These are phyloP conservation scores for Echium plantagineum DNA, from an alignment of 257 asterid genomes.

Conservation along the genomic window DNA sequence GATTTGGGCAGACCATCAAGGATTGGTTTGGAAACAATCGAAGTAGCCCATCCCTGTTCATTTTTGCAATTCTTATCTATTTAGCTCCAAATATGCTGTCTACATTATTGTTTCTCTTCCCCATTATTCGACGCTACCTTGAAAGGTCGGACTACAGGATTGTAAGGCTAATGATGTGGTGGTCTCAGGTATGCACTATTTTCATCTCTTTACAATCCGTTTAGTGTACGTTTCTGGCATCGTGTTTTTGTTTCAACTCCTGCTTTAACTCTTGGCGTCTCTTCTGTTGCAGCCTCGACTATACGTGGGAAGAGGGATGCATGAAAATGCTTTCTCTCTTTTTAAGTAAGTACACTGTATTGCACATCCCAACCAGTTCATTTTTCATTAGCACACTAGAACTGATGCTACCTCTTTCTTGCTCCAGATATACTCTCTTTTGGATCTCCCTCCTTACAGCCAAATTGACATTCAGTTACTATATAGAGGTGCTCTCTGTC, in stretches of 20 bases:
- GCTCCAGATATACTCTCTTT: slow-evolving; percentile 64
- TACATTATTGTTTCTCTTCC: slow-evolving; percentile 62
- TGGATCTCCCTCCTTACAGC: slow-evolving; percentile 94
- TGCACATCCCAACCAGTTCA: slow-evolving; percentile 2
- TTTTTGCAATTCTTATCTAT: slow-evolving; percentile 66
- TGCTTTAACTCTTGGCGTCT: slow-evolving; percentile 1
- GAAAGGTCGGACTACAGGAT: slow-evolving; percentile 82
- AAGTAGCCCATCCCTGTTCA: slow-evolving; percentile 72
- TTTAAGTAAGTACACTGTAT: slow-evolving; percentile 44
- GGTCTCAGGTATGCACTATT: slow-evolving; percentile 71
- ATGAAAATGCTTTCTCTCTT: slow-evolving; percentile 79
- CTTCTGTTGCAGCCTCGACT: slow-evolving; percentile 71
- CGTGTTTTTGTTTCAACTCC: neutral
- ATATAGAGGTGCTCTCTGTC: slow-evolving; percentile 49
- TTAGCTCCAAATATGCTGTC: slow-evolving; percentile 91
- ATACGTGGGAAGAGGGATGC: slow-evolving; percentile 99
- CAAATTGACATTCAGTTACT: slow-evolving; percentile 84
- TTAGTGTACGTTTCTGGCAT: too few species aligned
- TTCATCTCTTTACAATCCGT: neutral
- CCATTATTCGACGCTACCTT: slow-evolving; percentile 73
- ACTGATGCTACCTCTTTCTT: slow-evolving; percentile 13
- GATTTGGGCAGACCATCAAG: slow-evolving; percentile 64
- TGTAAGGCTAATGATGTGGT: slow-evolving; percentile 94
- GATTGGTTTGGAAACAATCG: slow-evolving; percentile 68
- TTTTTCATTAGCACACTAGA: slow-evolving; percentile 8